Evolutionary conservation across 352 stramenopile genomes (phyloP).

Genomic region (Pythium oligandrum): DNA sequence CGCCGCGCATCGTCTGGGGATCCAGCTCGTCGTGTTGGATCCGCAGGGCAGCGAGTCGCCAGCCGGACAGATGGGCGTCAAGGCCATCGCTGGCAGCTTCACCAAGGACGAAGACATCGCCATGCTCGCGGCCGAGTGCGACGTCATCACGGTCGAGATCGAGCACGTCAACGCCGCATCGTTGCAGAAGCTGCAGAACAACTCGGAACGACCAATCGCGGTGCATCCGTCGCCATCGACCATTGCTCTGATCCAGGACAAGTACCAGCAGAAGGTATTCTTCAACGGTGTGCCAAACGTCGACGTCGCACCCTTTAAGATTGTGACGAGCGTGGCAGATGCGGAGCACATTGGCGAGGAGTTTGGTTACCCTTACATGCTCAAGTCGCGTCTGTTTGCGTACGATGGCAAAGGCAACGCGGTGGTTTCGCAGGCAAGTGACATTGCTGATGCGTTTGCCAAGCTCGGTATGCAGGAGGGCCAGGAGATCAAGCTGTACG

Average conservation of each 20-base stretch:
- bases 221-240: slow-evolving; percentile 87
- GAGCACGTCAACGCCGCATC: slow-evolving; percentile 96
- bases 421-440: slow-evolving; percentile 80
- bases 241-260: slow-evolving; percentile 97
- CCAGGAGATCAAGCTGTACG: slow-evolving; percentile 67
- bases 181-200: slow-evolving; percentile 81
- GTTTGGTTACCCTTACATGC: slow-evolving; percentile 97
- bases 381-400: slow-evolving; percentile 94
- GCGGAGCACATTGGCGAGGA: slow-evolving; percentile 35
- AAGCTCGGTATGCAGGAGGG: slow-evolving; percentile 56
- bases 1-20: slow-evolving; percentile 91
- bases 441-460: slow-evolving; percentile 79
- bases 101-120: slow-evolving; percentile 63
- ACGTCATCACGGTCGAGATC: slow-evolving; percentile 98
- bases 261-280: slow-evolving; percentile 94
- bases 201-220: slow-evolving; percentile 9
- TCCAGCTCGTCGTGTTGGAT: slow-evolving; percentile 94
- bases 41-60: slow-evolving; percentile 68
- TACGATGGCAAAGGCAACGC: slow-evolving; percentile 98
- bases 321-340: slow-evolving; percentile 36
- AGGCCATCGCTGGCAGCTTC: slow-evolving; percentile 77
- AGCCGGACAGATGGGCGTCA: slow-evolving; percentile 64
- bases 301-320: slow-evolving; percentile 47
- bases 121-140: slow-evolving; percentile 72
- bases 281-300: slow-evolving; percentile 45